These are phyloP conservation scores for Flaveria brownii DNA, from an alignment of 129 eudicot species.

Conservation along the genomic window DNA sequence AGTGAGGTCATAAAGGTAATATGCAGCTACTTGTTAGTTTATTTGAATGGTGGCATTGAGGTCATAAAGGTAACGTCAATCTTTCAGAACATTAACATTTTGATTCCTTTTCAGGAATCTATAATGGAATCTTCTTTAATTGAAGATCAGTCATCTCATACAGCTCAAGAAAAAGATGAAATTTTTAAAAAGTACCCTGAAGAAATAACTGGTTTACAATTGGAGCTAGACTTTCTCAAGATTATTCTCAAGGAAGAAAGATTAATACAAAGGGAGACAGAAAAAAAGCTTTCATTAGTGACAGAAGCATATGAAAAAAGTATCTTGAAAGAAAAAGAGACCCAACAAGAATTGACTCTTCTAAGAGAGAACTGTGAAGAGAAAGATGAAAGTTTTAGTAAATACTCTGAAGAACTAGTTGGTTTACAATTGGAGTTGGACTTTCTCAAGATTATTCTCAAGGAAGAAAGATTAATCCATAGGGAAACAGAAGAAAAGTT, in stretches of 20 bases:
- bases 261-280: constrained; percentile 37
- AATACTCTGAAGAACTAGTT: constrained; percentile 49
- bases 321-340: constrained; percentile 54
- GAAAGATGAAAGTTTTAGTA: constrained; percentile 43
- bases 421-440: constrained; percentile 66
- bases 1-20: constrained; percentile 56
- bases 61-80: background rate
- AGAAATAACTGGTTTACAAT: constrained; percentile 56
- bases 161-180: constrained; percentile 8
- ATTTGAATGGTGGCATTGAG: background rate
- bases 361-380: constrained; percentile 46
- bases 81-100: background rate
- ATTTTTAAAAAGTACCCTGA: constrained; percentile 37
- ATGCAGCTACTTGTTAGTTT: background rate
- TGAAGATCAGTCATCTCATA: constrained; percentile 31
- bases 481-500: constrained; percentile 44
- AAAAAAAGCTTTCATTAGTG: constrained; percentile 36
- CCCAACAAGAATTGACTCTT: constrained; percentile 37
- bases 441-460: constrained; percentile 64
- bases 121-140: constrained; percentile 36
- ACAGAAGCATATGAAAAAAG: constrained; percentile 53
- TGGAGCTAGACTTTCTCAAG: constrained; percentile 77
- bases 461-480: constrained; percentile 60
- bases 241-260: constrained; percentile 74
- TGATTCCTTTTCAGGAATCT: constrained; percentile 48